Evolutionary conservation across 108 stramenopile genomes (phyloP).

Genomic region (Cyclotella cryptica): DNA sequence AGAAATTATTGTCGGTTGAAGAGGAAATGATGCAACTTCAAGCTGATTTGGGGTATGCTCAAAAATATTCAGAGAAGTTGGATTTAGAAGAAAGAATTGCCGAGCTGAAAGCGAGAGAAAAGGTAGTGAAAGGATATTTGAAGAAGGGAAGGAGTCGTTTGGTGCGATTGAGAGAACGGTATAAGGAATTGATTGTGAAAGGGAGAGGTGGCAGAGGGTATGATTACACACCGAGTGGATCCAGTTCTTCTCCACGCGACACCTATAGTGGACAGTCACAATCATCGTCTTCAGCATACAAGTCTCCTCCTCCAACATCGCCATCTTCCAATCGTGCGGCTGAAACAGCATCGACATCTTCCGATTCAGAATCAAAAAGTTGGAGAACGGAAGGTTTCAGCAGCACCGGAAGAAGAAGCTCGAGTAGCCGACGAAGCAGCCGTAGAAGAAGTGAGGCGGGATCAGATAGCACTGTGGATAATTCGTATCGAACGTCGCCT

Average conservation of each 20-base stretch:
- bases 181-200: conserved; percentile 74
- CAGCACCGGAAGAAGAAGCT: conserved; percentile 44
- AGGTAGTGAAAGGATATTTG: conserved; percentile 73
- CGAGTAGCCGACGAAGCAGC: conserved; percentile 48
- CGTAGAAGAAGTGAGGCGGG: conserved; percentile 25
- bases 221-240: conserved; percentile 20
- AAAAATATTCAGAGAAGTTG: conserved; percentile 67
- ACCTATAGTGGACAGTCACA: conserved; percentile 7
- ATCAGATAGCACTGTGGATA: background rate
- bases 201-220: conserved; percentile 58
- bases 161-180: conserved; percentile 73
- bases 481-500: background rate
- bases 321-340: conserved; percentile 16
- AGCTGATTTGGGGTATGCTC: conserved; percentile 57
- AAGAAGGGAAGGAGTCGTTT: conserved; percentile 73
- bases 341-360: conserved; percentile 22
- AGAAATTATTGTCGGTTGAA: conserved; percentile 60
- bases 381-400: conserved; percentile 59
- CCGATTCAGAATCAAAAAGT: conserved; percentile 30
- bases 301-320: conserved; percentile 20
- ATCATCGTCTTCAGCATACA: conserved; percentile 37
- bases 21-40: conserved; percentile 59
- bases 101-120: conserved; percentile 76
- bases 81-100: conserved; percentile 69
- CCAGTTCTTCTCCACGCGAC: conserved; percentile 12